A percentile compares a stretch with the other conserved stretches of the same genome.
phyloP scores from a whole-genome alignment of 257 asterid genomes.

The Penstemon eatonii region DNA sequence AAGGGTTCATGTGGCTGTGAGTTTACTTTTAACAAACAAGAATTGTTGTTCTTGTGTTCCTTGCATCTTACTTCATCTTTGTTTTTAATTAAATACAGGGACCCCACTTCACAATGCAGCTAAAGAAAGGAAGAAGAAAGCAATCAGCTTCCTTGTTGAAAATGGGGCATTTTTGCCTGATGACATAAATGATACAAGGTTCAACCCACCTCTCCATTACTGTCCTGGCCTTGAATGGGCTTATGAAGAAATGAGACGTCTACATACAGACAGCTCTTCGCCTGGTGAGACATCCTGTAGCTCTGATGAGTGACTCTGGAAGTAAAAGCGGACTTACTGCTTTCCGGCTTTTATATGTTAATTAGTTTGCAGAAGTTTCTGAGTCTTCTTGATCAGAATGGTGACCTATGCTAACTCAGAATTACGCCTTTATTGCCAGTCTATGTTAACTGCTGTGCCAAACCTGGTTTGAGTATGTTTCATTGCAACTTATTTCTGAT shows the following conservation, averaged over 20 bases:
- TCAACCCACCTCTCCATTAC: conserved; percentile 95
- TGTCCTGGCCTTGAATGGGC: conserved; percentile 99
- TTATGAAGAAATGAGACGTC: conserved; percentile 78
- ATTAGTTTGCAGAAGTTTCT: too few relatives aligned
- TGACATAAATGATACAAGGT: conserved; percentile 83
- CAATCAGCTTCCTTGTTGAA: conserved; percentile 73
- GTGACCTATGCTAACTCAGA: too few relatives aligned
- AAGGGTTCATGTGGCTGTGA: conserved; percentile 96
- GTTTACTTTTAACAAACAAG: conserved; percentile 31
- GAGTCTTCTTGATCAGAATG: too few relatives aligned
- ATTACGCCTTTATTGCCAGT: too few relatives aligned
- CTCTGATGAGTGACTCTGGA: conserved; percentile 61
- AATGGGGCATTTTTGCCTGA: conserved; percentile 94
- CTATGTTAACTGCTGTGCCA: too few relatives aligned
- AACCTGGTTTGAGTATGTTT: too few relatives aligned
- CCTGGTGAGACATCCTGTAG: conserved; percentile 73
- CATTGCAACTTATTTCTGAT: too few relatives aligned
- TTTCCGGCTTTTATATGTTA: too few relatives aligned
- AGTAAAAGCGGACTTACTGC: too few relatives aligned
- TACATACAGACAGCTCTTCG: conserved; percentile 61
- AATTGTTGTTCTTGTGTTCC: too few relatives aligned
- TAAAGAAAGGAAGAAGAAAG: conserved; percentile 80
- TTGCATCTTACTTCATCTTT: neutral
- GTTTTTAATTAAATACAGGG: conserved; percentile 53
- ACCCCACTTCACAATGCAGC: conserved; percentile 98